Evolutionary conservation across 2,329 filamentous ascomycete genomes (phyloP).

Genomic region (Xylariaceae sp.): DNA sequence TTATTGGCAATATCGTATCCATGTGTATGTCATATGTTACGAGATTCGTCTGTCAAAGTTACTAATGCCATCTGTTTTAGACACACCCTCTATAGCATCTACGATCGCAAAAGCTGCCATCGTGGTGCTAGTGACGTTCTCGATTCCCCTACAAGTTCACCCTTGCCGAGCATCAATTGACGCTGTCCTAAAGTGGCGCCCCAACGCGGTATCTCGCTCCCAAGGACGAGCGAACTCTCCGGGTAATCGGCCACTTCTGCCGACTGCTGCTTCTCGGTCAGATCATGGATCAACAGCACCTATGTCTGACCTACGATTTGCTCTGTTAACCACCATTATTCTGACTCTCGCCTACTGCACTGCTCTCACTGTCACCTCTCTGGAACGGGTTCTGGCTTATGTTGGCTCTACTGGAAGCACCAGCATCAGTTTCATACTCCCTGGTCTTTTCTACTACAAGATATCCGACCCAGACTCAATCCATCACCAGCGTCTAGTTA

Average conservation of each 20-base stretch:
- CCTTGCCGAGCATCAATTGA: conserved; percentile 94
- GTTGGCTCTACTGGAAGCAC: conserved; percentile 93
- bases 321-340: conserved; percentile 80
- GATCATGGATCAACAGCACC: conserved; percentile 52
- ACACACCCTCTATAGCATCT: conserved; percentile 71
- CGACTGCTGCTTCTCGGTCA: conserved; percentile 32
- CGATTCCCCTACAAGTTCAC: conserved; percentile 91
- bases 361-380: conserved; percentile 83
- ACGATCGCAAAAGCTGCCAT: conserved; percentile 95
- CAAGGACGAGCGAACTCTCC: conserved; percentile 38
- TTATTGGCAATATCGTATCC: conserved; percentile 87
- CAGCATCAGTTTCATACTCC: conserved; percentile 93
- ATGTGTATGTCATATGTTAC: conserved; percentile 63
- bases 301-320: conserved; percentile 87
- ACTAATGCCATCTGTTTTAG: conserved; percentile 27
- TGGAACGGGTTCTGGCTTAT: conserved; percentile 90
- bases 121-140: conserved; percentile 93
- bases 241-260: conserved; percentile 40
- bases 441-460: conserved; percentile 97
- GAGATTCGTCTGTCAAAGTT: not conserved
- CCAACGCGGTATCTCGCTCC: conserved; percentile 40
- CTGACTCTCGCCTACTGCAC: conserved; percentile 81
- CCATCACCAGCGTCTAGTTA: conserved; percentile 80
- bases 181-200: conserved; percentile 90
- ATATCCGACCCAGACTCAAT: conserved; percentile 86